Conservation (phyloP, 139 green algal genomes). For the Marvania coccoides region DNA sequence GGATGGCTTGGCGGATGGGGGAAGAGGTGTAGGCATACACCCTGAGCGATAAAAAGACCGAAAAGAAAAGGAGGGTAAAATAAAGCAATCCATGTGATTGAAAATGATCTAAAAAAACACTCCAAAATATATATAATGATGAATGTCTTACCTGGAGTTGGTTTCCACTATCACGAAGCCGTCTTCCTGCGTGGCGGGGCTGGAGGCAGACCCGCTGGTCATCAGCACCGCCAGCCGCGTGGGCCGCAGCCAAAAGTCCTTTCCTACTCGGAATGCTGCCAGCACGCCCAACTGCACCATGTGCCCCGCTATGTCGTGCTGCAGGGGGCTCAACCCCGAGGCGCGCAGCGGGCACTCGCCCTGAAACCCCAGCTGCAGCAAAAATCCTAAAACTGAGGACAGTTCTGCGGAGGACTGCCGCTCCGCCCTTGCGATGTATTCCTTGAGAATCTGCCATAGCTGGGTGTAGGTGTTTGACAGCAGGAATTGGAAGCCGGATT, state of each 20-base stretch:
- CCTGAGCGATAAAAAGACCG: slow-evolving; percentile 26
- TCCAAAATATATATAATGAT: too few species aligned
- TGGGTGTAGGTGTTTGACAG: slow-evolving; percentile 64
- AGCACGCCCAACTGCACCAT: slow-evolving; percentile 75
- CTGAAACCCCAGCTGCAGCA: slow-evolving; percentile 81
- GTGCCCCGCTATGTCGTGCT: slow-evolving; percentile 56
- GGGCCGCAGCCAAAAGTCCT: slow-evolving; percentile 38
- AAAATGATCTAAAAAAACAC: too few species aligned
- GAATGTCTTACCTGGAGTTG: slow-evolving; percentile 69
- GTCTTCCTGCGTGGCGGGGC: neutral
- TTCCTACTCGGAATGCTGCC: slow-evolving; percentile 32
- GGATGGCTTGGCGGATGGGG: slow-evolving; percentile 49
- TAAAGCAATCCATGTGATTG: neutral
- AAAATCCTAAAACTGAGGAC: slow-evolving; percentile 35
- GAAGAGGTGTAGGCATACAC: slow-evolving; percentile 81
- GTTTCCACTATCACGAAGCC: slow-evolving; percentile 80
- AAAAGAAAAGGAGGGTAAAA: neutral
- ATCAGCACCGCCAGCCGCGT: slow-evolving; percentile 54
- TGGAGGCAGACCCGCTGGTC: neutral
- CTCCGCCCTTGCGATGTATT: slow-evolving; percentile 61
- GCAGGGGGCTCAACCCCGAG: slow-evolving; percentile 9
- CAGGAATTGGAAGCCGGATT: slow-evolving; percentile 73
- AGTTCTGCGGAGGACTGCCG: slow-evolving; percentile 1
- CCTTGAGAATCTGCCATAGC: slow-evolving; percentile 70
- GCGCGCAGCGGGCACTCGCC: slow-evolving; percentile 40